These are phyloP conservation scores for Gastrodia elata DNA, from an alignment of 106 monocot species.

Conservation along the genomic window DNA sequence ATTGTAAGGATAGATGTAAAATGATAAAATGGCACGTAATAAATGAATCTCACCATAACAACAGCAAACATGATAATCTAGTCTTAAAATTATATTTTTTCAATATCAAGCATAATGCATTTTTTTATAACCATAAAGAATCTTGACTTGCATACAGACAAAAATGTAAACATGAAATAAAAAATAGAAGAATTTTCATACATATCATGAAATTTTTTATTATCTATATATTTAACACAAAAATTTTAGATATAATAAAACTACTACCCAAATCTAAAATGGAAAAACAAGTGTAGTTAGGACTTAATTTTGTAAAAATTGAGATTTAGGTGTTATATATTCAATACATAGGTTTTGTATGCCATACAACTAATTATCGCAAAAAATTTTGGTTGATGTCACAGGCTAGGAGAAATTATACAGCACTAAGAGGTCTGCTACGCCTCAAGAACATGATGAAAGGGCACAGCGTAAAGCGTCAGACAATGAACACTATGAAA, in stretches of 20 bases:
- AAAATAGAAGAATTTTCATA: no score
- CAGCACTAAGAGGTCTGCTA: conserved; percentile 41
- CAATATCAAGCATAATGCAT: background rate
- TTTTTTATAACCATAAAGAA: background rate
- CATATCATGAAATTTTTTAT: no score
- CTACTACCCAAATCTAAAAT: no score
- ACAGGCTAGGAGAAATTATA: conserved; percentile 69
- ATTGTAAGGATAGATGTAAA: no score
- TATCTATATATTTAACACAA: no score
- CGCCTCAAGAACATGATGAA: conserved; percentile 66
- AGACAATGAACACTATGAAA: conserved; percentile 60
- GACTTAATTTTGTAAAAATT: no score
- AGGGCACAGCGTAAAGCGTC: conserved; percentile 55
- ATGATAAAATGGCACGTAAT: background rate
- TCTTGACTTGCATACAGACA: conserved; percentile 1
- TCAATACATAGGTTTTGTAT: no score
- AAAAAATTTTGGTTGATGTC: no score
- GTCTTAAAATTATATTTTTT: background rate
- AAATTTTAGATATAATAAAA: no score
- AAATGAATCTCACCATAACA: background rate
- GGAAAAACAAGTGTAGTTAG: no score
- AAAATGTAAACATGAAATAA: background rate
- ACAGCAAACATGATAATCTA: background rate
- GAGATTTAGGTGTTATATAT: no score
- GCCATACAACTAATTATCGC: no score